Conservation (phyloP, 192 early-diverging fungal species). For the Spizellomyces sp. region DNA sequence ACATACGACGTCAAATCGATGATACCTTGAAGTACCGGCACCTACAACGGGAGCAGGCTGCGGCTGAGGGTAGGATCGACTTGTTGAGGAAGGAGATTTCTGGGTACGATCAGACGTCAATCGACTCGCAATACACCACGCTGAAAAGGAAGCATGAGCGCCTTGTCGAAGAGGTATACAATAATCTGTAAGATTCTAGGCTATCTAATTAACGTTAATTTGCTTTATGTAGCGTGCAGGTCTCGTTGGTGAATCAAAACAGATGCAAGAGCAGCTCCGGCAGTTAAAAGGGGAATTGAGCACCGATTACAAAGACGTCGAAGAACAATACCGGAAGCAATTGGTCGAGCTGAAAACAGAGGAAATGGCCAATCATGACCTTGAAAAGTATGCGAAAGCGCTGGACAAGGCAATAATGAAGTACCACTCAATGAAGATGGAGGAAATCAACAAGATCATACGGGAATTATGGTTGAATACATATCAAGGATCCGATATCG, state of each 20-base stretch:
- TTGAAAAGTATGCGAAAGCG: slow-evolving; percentile 84
- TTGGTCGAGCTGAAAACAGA: slow-evolving; percentile 74
- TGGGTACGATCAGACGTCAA: slow-evolving; percentile 26
- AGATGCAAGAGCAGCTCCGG: slow-evolving; percentile 74
- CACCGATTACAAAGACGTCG: slow-evolving; percentile 77
- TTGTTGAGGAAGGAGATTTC: slow-evolving; percentile 42
- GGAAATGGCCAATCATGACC: slow-evolving; percentile 77
- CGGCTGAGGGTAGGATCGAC: slow-evolving; percentile 38
- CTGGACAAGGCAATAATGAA: slow-evolving; percentile 81
- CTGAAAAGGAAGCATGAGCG: slow-evolving; percentile 44
- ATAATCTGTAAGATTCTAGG: neutral
- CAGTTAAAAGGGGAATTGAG: slow-evolving; percentile 63
- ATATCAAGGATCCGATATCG: slow-evolving; percentile 93
- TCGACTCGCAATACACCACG: slow-evolving; percentile 30
- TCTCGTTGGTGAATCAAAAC: slow-evolving; percentile 75
- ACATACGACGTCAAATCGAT: slow-evolving; percentile 36
- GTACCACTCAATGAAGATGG: slow-evolving; percentile 93
- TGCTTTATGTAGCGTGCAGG: slow-evolving; percentile 48
- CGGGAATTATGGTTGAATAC: slow-evolving; percentile 95
- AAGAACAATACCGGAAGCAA: slow-evolving; percentile 66
- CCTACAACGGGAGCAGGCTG: slow-evolving; percentile 42
- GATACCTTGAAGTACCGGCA: slow-evolving; percentile 55
- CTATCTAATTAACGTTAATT: neutral
- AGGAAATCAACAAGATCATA: slow-evolving; percentile 96
- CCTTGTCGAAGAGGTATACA: slow-evolving; percentile 33